Conservation (phyloP, 345 rosid genomes). For the Gossypium stocksii region DNA sequence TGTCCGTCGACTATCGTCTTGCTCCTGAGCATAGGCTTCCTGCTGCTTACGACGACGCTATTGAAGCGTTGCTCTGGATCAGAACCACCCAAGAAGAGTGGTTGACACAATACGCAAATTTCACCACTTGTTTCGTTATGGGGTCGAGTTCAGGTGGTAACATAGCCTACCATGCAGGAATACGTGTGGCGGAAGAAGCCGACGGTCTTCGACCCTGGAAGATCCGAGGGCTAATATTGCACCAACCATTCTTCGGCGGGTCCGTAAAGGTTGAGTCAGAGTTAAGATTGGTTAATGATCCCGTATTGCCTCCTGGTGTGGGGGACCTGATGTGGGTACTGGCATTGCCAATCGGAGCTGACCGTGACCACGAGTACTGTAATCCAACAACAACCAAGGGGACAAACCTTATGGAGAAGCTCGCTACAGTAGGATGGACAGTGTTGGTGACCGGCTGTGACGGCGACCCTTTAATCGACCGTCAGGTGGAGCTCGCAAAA, state of each 20-base stretch:
- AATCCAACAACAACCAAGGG: conserved; percentile 42
- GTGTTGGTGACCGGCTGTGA: conserved; percentile 38
- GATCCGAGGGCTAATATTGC: conserved; percentile 59
- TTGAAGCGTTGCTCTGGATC: conserved; percentile 43
- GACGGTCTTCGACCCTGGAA: conserved; percentile 30
- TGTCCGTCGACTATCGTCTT: conserved; percentile 44
- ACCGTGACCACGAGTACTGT: conserved; percentile 53
- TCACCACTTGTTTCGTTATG: conserved; percentile 36
- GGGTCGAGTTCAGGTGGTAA: conserved; percentile 65
- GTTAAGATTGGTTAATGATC: conserved; percentile 26
- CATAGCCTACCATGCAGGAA: conserved; percentile 39
- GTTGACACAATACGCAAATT: conserved; percentile 34
- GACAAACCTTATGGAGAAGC: not conserved
- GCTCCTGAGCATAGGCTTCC: conserved; percentile 76
- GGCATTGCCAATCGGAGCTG: conserved; percentile 40
- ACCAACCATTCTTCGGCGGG: conserved; percentile 65
- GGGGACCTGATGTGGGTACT: conserved; percentile 51
- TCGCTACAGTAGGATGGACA: conserved; percentile 35
- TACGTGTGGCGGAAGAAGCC: conserved; percentile 19
- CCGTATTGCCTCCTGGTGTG: conserved; percentile 18
- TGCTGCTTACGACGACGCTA: conserved; percentile 57
- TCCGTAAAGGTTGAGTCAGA: conserved; percentile 40
- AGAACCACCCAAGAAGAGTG: conserved; percentile 29
- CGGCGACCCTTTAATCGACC: conserved; percentile 47
- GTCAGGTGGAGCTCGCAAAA: conserved; percentile 33